phyloP scores from a whole-genome alignment of 2,329 filamentous ascomycete species.

The Aspergillus pseudonomiae region DNA sequence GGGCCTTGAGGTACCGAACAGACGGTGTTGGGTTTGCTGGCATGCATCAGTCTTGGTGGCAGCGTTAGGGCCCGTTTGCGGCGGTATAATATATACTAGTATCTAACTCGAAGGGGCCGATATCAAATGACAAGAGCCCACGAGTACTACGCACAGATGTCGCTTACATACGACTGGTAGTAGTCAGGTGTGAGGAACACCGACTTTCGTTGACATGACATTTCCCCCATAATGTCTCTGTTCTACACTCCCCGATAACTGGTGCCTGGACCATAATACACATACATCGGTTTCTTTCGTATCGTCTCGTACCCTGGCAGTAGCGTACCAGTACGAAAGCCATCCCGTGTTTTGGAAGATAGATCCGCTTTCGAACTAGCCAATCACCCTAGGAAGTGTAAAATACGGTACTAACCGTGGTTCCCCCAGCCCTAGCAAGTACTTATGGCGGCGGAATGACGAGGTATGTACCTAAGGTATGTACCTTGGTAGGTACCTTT shows the following conservation, averaged over 20 bases:
- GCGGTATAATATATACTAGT: not conserved
- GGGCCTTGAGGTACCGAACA: not conserved
- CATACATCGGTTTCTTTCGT: too few relatives aligned
- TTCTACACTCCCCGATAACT: not conserved
- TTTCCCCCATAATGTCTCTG: not conserved
- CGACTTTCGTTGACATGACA: too few relatives aligned
- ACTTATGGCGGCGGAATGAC: not conserved
- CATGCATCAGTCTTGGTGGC: not conserved
- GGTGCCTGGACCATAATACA: too few relatives aligned
- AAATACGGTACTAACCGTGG: too few relatives aligned
- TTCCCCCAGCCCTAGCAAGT: not conserved
- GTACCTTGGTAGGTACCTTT: not conserved
- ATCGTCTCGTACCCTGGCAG: too few relatives aligned
- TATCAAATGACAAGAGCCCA: not conserved
- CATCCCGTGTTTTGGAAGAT: not conserved
- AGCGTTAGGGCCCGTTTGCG: not conserved
- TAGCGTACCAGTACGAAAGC: too few relatives aligned
- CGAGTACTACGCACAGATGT: not conserved
- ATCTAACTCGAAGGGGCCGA: not conserved
- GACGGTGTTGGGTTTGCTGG: not conserved
- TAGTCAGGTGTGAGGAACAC: too few relatives aligned
- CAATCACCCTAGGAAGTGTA: not conserved
- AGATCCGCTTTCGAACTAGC: not conserved
- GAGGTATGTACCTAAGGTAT: not conserved
- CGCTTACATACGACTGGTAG: not conserved